Conservation (phyloP, 805 yeast species). For the Yamadazyma sp. region DNA sequence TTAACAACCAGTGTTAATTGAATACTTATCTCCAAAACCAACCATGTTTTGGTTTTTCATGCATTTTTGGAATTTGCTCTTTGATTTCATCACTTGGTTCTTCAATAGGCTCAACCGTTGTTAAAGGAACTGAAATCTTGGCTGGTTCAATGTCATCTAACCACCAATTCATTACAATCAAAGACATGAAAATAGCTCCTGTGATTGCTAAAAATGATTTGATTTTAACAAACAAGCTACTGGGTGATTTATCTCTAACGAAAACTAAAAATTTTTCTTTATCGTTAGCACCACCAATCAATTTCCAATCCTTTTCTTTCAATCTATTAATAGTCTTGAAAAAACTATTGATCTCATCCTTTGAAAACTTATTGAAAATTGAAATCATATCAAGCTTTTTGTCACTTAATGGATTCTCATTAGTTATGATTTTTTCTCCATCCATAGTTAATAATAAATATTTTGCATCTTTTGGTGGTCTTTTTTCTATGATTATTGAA, state of each 20-base stretch:
- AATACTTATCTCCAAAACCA: constrained; percentile 15
- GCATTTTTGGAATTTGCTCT: neutral
- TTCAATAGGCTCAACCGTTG: neutral
- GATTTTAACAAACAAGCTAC: constrained; percentile 8
- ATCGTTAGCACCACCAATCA: constrained; percentile 44
- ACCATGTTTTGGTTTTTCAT: constrained; percentile 6
- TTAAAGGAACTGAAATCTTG: neutral
- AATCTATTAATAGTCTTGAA: constrained; percentile 38
- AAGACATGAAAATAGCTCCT: constrained; percentile 21
- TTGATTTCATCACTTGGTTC: neutral
- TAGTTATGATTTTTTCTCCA: constrained; percentile 32
- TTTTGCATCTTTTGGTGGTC: constrained; percentile 13
- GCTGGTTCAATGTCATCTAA: constrained; percentile 10
- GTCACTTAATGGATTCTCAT: constrained; percentile 39
- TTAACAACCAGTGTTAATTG: constrained; percentile 1
- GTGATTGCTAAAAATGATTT: constrained; percentile 23
- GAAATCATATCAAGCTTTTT: constrained; percentile 34
- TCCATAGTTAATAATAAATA: constrained; percentile 30
- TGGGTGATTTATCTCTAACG: constrained; percentile 1
- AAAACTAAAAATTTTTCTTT: constrained; percentile 14
- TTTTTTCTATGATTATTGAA: neutral
- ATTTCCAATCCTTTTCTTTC: constrained; percentile 47
- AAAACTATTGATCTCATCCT: constrained; percentile 30
- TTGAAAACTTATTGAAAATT: constrained; percentile 34
- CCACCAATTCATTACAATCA: constrained; percentile 21